Base-by-base conservation (phyloP, 495 filamentous ascomycete species). In the Lasiosphaeria ovina region DNA sequence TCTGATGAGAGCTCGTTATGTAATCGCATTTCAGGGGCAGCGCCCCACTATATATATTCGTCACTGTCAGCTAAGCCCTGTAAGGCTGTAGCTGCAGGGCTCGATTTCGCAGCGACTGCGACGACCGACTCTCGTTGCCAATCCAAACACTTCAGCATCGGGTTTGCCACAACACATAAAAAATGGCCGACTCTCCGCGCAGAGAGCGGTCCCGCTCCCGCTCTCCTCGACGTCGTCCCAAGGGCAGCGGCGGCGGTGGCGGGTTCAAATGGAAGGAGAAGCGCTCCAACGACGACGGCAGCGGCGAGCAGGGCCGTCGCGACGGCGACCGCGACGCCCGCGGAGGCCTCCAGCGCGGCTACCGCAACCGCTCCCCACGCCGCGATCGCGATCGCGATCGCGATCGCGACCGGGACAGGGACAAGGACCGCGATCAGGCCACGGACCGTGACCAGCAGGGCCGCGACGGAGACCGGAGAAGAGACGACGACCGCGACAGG, bases 191-290 rank as follows among this genome's bases (percentile, higher is more conserved):
- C 55, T 68, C 68, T 0, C 59, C 64, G 6, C 65, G 62, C 10
- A 60, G 62, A 40, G 60, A 62, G 35, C 62, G 71, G 55, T 72
- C 71, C 51, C 67, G 73, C 12, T 74, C 75, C n/a, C 71, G 73
- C 17, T 72, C 69, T 34, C 72, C 69, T 3, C 63, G 69, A 17
- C 67, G 64, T 4, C 69, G 71, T 10, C 76, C 74, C 4, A 79
- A 77, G 60, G 72, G 68, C 53, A 58, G 57, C 45, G 76, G 81
- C 10, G 80, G 61, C 47, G 75, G 81, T 11, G 81, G 81, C 38
- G 85, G 85, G 0, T 87, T 88, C 70, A 80, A 77, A 52, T 89
- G 85, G 85, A 89, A 89, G 66, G 83, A 87, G 40, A 87, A 87
- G 70, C 76, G 80, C 58, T 76, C 76, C 34, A 73, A 78, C 60